phyloP scores from a whole-genome alignment of 1,284 basidiomycete genomes.

The Microbotryum lychnidis-dioicae region DNA sequence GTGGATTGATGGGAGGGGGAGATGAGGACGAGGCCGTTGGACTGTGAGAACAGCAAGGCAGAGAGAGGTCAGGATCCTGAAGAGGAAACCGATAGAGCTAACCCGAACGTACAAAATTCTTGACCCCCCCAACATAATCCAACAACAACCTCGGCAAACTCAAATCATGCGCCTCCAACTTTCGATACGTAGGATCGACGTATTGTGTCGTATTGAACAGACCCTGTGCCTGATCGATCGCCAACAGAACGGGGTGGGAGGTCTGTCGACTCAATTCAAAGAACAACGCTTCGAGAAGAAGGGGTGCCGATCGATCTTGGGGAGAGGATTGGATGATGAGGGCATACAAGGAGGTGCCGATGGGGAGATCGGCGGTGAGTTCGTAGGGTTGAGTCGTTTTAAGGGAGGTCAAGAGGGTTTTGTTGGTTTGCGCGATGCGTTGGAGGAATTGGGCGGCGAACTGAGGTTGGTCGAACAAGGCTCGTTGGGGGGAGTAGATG shows the following conservation, averaged over 20 bases:
- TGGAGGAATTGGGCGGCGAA: slow-evolving; percentile 39
- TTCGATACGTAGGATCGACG: slow-evolving; percentile 64
- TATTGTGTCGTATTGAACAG: slow-evolving; percentile 67
- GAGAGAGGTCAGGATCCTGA: neutral
- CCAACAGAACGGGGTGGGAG: slow-evolving; percentile 58
- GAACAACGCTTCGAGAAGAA: neutral
- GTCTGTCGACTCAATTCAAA: slow-evolving; percentile 39
- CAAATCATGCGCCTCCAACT: slow-evolving; percentile 69
- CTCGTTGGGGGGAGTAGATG: slow-evolving; percentile 63
- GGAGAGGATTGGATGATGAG: too few relatives aligned
- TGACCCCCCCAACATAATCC: slow-evolving; percentile 63
- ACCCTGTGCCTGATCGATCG: slow-evolving; percentile 78
- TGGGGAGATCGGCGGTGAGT: slow-evolving; percentile 56
- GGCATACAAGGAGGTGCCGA: neutral
- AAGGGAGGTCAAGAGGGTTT: slow-evolving; percentile 34
- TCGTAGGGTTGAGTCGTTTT: slow-evolving; percentile 41
- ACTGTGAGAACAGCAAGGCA: slow-evolving; percentile 3
- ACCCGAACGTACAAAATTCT: slow-evolving; percentile 52
- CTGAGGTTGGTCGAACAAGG: slow-evolving; percentile 68
- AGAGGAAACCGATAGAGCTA: neutral
- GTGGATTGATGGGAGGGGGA: slow-evolving; percentile 36
- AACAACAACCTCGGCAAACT: slow-evolving; percentile 68
- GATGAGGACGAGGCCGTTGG: slow-evolving; percentile 36
- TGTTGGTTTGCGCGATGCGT: slow-evolving; percentile 41
- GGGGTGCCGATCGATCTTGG: neutral